Evolutionary conservation across 139 green algal species (phyloP).

Genomic region (Microglena sp.): DNA sequence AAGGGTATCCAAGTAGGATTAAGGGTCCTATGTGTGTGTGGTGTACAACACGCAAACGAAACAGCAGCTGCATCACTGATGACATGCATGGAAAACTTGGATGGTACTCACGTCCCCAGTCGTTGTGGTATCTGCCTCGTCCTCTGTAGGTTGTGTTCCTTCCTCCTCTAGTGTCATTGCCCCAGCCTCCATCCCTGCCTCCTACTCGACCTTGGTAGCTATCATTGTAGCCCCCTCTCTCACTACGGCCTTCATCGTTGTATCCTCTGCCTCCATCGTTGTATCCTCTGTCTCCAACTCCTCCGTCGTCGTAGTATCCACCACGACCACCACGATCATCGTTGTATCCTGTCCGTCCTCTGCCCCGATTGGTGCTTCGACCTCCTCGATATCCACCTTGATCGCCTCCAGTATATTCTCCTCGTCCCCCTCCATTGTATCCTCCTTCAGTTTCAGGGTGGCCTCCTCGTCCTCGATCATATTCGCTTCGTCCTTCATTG

Average conservation of each 20-base stretch:
- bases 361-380: too few species aligned
- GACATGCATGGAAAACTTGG: too few species aligned
- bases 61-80: too few species aligned
- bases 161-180: neutral
- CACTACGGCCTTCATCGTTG: neutral
- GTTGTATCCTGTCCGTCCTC: too few species aligned
- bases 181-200: slow-evolving; percentile 3
- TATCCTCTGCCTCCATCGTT: slow-evolving; percentile 4
- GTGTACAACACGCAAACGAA: too few species aligned
- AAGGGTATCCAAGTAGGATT: too few species aligned
- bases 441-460: too few species aligned
- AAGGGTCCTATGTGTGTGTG: too few species aligned
- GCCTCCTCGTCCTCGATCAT: too few species aligned
- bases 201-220: neutral
- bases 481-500: too few species aligned
- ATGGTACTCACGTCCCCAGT: slow-evolving; percentile 12
- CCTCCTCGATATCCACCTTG: slow-evolving; percentile 4
- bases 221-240: neutral
- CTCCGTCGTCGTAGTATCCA: neutral
- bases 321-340: neutral
- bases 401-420: slow-evolving; percentile 1
- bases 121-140: slow-evolving; percentile 7
- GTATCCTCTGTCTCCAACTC: neutral
- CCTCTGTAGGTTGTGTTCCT: too few species aligned
- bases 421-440: neutral